phyloP scores from a whole-genome alignment of 2,329 filamentous ascomycete genomes.

The Chaetomium globosum region DNA sequence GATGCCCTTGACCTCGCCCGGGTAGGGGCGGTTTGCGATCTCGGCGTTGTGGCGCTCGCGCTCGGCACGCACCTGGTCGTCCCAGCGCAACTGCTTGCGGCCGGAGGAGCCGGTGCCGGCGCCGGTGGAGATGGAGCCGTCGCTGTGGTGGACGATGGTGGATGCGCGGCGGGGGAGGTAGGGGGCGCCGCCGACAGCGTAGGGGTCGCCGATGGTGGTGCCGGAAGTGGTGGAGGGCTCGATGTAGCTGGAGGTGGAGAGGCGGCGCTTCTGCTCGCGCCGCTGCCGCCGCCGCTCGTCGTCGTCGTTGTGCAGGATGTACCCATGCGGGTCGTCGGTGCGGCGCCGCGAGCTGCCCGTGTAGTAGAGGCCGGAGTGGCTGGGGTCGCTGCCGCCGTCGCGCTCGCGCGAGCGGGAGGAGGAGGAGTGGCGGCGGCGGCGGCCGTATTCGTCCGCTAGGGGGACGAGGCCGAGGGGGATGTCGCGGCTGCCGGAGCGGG shows the following conservation, averaged over 20 bases:
- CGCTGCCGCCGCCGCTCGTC: constrained; percentile 34
- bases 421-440: constrained; percentile 20
- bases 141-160: constrained; percentile 33
- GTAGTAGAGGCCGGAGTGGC: constrained; percentile 19
- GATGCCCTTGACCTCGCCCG: constrained; percentile 38
- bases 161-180: constrained; percentile 30
- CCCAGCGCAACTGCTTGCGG: constrained; percentile 39
- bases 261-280: constrained; percentile 24
- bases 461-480: constrained; percentile 30
- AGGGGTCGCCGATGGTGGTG: constrained; percentile 1
- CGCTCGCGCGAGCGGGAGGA: constrained; percentile 12
- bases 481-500: constrained; percentile 30
- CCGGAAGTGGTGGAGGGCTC: constrained; percentile 18
- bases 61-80: constrained; percentile 38
- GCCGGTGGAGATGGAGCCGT: constrained; percentile 24
- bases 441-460: constrained; percentile 30
- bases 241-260: constrained; percentile 23
- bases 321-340: constrained; percentile 22
- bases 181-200: constrained; percentile 18
- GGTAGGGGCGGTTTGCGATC: constrained; percentile 37
- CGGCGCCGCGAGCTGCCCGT: constrained; percentile 14
- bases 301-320: constrained; percentile 20
- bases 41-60: constrained; percentile 39
- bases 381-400: constrained; percentile 7
- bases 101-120: constrained; percentile 8